These are phyloP conservation scores for Nothomitra cinnamomea DNA, from an alignment of 2,329 filamentous ascomycete genomes.

Conservation along the genomic window DNA sequence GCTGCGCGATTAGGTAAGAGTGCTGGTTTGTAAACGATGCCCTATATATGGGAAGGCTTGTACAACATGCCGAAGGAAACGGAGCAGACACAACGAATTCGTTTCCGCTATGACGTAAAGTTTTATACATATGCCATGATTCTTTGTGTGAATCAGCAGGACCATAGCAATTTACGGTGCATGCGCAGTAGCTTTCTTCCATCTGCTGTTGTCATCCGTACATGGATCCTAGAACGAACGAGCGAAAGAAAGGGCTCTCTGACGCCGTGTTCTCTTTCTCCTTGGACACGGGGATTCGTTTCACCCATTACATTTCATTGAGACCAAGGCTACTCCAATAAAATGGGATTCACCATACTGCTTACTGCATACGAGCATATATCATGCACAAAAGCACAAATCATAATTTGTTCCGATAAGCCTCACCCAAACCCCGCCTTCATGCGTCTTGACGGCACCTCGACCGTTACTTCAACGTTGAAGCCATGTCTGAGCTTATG, in stretches of 20 bases:
- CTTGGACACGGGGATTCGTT: slow-evolving; percentile 44
- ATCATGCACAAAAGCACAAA: too few species aligned
- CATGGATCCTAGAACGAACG: slow-evolving; percentile 38
- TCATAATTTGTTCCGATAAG: too few species aligned
- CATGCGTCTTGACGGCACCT: too few species aligned
- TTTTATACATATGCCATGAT: too few species aligned
- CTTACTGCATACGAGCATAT: too few species aligned
- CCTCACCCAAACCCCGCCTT: too few species aligned
- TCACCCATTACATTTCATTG: slow-evolving; percentile 36
- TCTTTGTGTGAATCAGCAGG: background rate
- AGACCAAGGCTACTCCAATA: background rate
- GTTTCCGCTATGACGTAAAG: too few species aligned
- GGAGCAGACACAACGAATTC: too few species aligned
- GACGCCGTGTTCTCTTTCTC: slow-evolving; percentile 28
- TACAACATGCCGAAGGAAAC: background rate
- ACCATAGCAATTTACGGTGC: slow-evolving; percentile 4
- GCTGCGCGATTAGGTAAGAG: slow-evolving; percentile 38
- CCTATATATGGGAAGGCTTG: background rate
- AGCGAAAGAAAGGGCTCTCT: slow-evolving; percentile 36
- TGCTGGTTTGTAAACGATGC: background rate
- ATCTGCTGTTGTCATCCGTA: slow-evolving; percentile 4
- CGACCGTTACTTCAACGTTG: too few species aligned
- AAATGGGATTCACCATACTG: too few species aligned
- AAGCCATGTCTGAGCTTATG: too few species aligned
- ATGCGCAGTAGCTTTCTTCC: background rate